Conservation (phyloP, 2,329 filamentous ascomycete species). For the Aspergillus sojae region DNA sequence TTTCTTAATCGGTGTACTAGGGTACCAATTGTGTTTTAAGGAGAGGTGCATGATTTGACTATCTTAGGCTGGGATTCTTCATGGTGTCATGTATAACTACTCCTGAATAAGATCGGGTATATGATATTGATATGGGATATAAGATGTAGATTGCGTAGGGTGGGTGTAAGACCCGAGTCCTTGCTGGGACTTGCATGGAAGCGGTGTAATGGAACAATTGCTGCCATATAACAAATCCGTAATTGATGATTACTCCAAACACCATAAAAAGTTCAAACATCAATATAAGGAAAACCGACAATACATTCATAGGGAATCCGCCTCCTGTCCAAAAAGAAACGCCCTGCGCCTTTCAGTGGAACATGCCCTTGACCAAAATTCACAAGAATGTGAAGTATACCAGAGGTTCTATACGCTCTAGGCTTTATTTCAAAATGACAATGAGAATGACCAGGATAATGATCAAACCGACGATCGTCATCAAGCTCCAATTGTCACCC, state of each 20-base stretch:
- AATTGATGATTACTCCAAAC: neutral
- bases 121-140: neutral
- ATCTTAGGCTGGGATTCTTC: neutral
- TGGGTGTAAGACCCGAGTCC: neutral
- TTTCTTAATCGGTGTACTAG: neutral
- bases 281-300: neutral
- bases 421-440: slow-evolving; percentile 69
- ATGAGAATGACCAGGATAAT: slow-evolving; percentile 81
- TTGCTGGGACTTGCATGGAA: neutral
- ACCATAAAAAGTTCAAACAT: neutral
- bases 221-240: neutral
- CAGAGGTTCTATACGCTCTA: slow-evolving; percentile 25
- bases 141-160: neutral
- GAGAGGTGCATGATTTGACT: neutral
- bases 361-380: neutral
- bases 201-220: neutral
- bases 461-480: slow-evolving; percentile 77
- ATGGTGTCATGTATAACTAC: neutral
- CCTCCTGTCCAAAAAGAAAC: neutral
- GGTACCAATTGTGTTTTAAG: neutral
- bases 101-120: neutral
- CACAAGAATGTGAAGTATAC: neutral
- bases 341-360: neutral
- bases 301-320: neutral
- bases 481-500: slow-evolving; percentile 85